Conservation (phyloP, 2,329 filamentous ascomycete genomes). For the Aspergillus uvarum region DNA sequence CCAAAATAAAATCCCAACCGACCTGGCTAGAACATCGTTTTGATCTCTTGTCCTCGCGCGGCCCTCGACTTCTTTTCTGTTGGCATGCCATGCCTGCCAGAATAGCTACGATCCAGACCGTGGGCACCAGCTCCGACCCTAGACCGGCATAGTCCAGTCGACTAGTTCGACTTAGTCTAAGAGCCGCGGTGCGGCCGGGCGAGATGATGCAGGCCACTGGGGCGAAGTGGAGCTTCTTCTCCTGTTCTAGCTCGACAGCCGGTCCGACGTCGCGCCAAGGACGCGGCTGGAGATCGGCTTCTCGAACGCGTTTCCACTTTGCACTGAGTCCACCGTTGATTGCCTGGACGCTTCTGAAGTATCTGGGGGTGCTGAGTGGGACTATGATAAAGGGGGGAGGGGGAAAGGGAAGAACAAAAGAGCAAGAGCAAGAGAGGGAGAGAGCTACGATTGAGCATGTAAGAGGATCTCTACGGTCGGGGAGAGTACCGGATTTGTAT, state of each 20-base stretch:
- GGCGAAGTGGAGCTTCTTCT: slow-evolving; percentile 4
- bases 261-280: background rate
- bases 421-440: background rate
- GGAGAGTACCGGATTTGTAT: background rate
- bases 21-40: background rate
- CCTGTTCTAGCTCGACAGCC: background rate
- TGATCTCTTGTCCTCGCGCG: background rate
- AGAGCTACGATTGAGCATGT: too few relatives aligned
- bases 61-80: background rate
- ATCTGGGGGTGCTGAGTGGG: slow-evolving; percentile 3
- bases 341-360: background rate
- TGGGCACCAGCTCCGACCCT: background rate
- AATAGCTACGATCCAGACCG: slow-evolving; percentile 6
- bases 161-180: too few relatives aligned
- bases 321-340: slow-evolving; percentile 3
- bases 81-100: background rate
- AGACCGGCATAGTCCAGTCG: background rate
- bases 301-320: slow-evolving; percentile 12
- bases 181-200: background rate
- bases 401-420: background rate
- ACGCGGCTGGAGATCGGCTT: slow-evolving; percentile 13
- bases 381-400: background rate
- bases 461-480: background rate
- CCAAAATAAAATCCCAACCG: background rate
- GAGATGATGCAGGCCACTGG: slow-evolving; percentile 1